These are phyloP conservation scores for Fraxinus sp. DNA, from an alignment of 305 asterid genomes.

Conservation along the genomic window DNA sequence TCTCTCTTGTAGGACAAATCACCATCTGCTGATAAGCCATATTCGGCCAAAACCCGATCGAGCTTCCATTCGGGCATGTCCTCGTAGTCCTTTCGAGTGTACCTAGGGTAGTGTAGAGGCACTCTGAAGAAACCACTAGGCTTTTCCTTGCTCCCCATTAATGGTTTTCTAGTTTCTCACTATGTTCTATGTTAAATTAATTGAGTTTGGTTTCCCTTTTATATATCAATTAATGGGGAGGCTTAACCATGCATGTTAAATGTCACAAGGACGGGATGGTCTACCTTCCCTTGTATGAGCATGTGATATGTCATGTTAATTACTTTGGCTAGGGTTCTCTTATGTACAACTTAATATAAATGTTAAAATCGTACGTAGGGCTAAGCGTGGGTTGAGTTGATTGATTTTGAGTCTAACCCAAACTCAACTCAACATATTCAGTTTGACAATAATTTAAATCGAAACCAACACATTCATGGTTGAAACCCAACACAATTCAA, in stretches of 20 bases:
- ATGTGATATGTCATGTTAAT: background rate
- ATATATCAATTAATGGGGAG: background rate
- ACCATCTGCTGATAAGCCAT: constrained; percentile 50
- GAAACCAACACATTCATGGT: too few relatives aligned
- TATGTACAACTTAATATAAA: background rate
- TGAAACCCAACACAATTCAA: too few relatives aligned
- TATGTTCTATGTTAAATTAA: background rate
- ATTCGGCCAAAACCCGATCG: constrained; percentile 53
- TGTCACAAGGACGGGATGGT: constrained; percentile 42
- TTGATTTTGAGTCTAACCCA: too few relatives aligned
- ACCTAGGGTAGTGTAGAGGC: constrained; percentile 63
- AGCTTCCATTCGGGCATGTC: constrained; percentile 59
- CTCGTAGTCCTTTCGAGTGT: constrained; percentile 48
- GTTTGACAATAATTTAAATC: too few relatives aligned
- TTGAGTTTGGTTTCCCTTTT: background rate
- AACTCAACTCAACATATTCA: too few relatives aligned
- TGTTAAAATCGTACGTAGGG: background rate
- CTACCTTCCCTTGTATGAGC: constrained; percentile 38
- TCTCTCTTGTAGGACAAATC: constrained; percentile 45
- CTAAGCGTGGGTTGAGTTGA: too few relatives aligned
- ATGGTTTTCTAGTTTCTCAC: background rate
- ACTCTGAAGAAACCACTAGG: constrained; percentile 36
- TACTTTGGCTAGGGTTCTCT: background rate
- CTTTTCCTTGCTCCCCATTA: constrained; percentile 34
- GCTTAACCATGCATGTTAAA: constrained; percentile 19